Evolutionary conservation across 495 filamentous ascomycete genomes (phyloP).

Genomic region (Sphaerosporella brunnea): DNA sequence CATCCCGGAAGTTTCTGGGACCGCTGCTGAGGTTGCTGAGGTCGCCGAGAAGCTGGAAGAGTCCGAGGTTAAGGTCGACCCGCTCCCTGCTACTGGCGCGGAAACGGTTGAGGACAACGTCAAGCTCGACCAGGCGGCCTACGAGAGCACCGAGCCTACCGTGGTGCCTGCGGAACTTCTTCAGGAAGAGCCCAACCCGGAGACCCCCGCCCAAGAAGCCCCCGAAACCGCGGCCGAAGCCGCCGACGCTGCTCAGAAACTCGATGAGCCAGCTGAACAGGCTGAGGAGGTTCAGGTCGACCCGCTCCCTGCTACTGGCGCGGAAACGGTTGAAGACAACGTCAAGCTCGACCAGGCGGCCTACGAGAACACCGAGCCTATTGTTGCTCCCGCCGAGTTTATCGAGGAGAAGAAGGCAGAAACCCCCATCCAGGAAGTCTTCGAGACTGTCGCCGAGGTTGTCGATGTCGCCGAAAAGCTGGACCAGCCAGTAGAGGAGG

Average conservation of each 20-base stretch:
- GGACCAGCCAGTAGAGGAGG: not conserved
- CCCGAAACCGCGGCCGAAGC: not conserved
- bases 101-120: conserved; percentile 30
- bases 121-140: too few species aligned
- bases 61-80: conserved; percentile 22
- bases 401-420: not conserved
- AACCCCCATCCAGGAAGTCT: not conserved
- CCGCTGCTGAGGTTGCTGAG: conserved; percentile 8
- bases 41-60: conserved; percentile 2
- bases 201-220: not conserved
- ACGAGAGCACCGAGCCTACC: not conserved
- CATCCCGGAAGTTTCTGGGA: conserved; percentile 3
- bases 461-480: not conserved
- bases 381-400: not conserved
- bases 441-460: not conserved
- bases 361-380: not conserved
- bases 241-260: conserved; percentile 4
- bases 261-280: not conserved
- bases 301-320: too few species aligned
- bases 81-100: conserved; percentile 7
- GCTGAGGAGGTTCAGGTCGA: too few species aligned
- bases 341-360: not conserved
- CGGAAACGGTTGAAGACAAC: not conserved
- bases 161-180: not conserved
- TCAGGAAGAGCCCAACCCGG: not conserved